Evolutionary conservation across 495 filamentous ascomycete species (phyloP), one percentile per base, ranked within the genome.

Genomic region (Talaromyces wortmannii): DNA sequence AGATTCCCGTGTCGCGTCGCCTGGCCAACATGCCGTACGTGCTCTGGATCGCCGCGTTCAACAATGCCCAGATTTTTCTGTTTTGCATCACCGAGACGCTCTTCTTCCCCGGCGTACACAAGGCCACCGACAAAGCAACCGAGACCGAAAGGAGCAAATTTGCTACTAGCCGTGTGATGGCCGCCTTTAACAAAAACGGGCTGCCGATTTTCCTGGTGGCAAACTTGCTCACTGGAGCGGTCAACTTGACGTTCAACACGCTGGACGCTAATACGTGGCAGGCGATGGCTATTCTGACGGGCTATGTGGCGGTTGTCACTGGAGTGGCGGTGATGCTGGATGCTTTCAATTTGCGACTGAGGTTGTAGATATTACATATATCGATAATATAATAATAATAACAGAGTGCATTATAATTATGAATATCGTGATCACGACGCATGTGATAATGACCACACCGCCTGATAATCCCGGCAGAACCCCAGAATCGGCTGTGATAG

Each of bases 1-100:
- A 67, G 29, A 74, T 96, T 17, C 74, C 73, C 3, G 90, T 97
- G 6, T 97, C 94, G 5, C 85, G 94, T 31, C 83, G 94, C 10
- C 71, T 99, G 15, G 94, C 94, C 7, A 97, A 97, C 63, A 82
- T 96, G 52, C 91, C 94, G 0, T 99, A 99, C 63, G 73, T 97
- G 32, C 73, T 96, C 48, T 99, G 92, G 92, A 86, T 95, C 13
- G 74, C 83, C 11, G 85, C 90, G 6, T 97, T 91, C 77, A 99
- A 97, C 67, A 86, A 80, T 52, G 75, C 71, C 6, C 89, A 96
- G 65, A 69, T 99, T 15, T 75, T 88, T 4, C 72, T 85, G 5
- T 97, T 92, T 66, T 90, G 84, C 63, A 61, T 83, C 32, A 78
- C 91, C 12, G 92, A 97, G 65, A 82, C 77, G 13, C 44, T 89